Evolutionary conservation across 139 green algal genomes (phyloP).

Genomic region (Chlorella ohadii): DNA sequence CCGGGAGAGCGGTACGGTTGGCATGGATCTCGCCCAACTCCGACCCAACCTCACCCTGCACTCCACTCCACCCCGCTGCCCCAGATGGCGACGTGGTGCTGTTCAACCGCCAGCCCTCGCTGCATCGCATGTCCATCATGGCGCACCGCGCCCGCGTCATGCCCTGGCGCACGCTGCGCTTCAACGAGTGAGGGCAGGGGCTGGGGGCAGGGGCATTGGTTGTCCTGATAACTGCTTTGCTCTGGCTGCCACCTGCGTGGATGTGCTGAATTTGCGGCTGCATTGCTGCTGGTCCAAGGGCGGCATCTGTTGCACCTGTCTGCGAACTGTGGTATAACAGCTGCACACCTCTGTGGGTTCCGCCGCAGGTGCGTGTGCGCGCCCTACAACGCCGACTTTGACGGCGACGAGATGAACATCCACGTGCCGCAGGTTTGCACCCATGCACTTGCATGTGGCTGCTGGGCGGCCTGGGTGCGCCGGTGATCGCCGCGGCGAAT

Average conservation of each 20-base stretch:
- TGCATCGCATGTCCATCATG: constrained; percentile 99
- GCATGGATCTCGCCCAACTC: too few species aligned
- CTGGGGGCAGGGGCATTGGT: too few species aligned
- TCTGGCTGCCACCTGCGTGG: too few species aligned
- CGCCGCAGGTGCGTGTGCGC: constrained; percentile 69
- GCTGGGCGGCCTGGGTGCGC: not conserved
- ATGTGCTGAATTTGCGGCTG: too few species aligned
- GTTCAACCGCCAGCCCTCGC: constrained; percentile 98
- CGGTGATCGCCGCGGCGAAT: too few species aligned
- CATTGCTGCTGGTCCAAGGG: too few species aligned
- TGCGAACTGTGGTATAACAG: too few species aligned
- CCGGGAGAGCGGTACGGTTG: too few species aligned
- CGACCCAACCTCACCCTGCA: too few species aligned
- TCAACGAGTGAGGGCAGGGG: constrained; percentile 94
- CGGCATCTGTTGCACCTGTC: too few species aligned
- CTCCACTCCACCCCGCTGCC: not conserved
- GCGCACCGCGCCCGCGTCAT: constrained; percentile 89
- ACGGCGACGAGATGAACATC: constrained; percentile 99
- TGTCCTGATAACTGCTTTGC: too few species aligned
- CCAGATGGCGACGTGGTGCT: constrained; percentile 95
- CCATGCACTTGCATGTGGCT: not conserved
- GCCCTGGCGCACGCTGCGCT: constrained; percentile 92
- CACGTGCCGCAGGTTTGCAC: constrained; percentile 86
- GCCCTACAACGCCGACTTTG: constrained; percentile 99
- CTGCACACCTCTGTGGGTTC: too few species aligned